Conservation (phyloP, 768 basidiomycete species). For the Termitomyces sp. region DNA sequence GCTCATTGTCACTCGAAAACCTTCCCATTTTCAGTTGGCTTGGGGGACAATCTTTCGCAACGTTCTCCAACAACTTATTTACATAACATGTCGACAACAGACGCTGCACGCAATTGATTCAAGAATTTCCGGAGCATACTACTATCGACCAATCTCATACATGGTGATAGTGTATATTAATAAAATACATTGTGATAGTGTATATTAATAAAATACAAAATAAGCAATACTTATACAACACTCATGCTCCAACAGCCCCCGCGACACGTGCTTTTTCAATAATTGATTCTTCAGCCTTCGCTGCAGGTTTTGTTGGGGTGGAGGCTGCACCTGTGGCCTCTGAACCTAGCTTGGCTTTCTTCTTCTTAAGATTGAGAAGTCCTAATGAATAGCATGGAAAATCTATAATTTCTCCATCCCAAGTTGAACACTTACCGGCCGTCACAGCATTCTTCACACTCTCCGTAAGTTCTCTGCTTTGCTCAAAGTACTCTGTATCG, state of each 20-base stretch:
- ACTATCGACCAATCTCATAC: no score
- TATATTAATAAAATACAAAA: neutral
- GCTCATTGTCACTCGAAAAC: neutral
- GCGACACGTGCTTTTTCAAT: conserved; percentile 4
- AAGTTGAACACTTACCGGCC: conserved; percentile 47
- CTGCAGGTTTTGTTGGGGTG: neutral
- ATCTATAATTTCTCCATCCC: neutral
- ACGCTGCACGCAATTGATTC: no score
- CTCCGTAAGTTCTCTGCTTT: conserved; percentile 87
- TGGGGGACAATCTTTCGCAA: neutral
- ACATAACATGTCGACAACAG: neutral
- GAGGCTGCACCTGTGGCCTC: conserved; percentile 4
- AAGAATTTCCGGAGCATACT: no score
- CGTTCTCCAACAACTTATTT: neutral
- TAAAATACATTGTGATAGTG: no score
- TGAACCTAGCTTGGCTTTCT: conserved; percentile 52
- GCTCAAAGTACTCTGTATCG: conserved; percentile 88
- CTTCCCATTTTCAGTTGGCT: neutral
- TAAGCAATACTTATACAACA: neutral
- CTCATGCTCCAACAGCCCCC: conserved; percentile 13
- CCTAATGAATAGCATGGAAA: conserved; percentile 27
- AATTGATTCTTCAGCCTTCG: neutral
- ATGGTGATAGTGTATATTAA: no score
- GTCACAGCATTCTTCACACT: conserved; percentile 88
- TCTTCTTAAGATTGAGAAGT: conserved; percentile 71